Percentiles rank a stretch among this genome's conserved stretches.
Evolutionary conservation across 1,284 basidiomycete species (phyloP).

Genomic region (Coriolopsis trogii): DNA sequence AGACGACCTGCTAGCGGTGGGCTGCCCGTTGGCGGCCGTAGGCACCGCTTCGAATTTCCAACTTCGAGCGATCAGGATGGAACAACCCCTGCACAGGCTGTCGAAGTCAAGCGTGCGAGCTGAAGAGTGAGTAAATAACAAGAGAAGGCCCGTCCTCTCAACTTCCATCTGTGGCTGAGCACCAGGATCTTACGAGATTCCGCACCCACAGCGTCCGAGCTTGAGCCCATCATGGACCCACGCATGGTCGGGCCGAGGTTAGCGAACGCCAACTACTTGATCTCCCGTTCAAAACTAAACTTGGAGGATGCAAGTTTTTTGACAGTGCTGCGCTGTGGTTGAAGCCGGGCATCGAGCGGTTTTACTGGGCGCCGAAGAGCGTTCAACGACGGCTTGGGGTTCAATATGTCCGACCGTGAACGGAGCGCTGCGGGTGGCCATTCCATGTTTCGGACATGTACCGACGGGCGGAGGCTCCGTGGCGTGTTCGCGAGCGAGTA

Average conservation of each 20-base stretch:
- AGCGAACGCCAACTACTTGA: too few relatives aligned
- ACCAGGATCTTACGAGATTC: constrained; percentile 22
- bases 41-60: too few relatives aligned
- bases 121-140: too few relatives aligned
- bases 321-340: background rate
- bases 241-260: background rate
- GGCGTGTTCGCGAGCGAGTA: too few relatives aligned
- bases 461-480: too few relatives aligned
- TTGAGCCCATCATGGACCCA: constrained; percentile 12
- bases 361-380: background rate
- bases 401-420: background rate
- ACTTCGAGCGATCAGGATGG: constrained; percentile 15
- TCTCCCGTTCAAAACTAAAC: too few relatives aligned
- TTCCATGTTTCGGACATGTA: background rate
- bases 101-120: background rate
- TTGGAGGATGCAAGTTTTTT: background rate
- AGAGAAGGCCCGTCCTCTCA: background rate
- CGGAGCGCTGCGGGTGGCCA: background rate
- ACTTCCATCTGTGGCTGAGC: background rate
- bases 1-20: too few relatives aligned
- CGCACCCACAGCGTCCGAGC: constrained; percentile 5
- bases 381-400: background rate
- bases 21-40: too few relatives aligned
- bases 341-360: background rate
- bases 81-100: background rate